These are phyloP conservation scores for Mortierella sp. DNA, from an alignment of 371 early-diverging fungal species.

Conservation along the genomic window DNA sequence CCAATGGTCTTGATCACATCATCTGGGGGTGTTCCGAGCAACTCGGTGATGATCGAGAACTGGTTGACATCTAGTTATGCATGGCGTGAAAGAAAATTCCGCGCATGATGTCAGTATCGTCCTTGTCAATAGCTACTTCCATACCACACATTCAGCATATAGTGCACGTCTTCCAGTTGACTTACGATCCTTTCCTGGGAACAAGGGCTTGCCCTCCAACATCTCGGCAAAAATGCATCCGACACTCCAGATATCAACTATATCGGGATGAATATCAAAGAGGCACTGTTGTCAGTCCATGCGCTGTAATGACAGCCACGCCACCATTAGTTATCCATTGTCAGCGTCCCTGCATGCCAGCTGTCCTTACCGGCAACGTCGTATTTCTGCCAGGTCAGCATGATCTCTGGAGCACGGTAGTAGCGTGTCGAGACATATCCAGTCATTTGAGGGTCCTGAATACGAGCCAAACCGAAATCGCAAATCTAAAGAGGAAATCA, in stretches of 20 bases:
- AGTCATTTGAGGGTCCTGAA: constrained; percentile 93
- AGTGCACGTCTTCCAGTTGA: constrained; percentile 19
- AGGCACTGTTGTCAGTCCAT: neutral
- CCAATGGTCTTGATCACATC: constrained; percentile 94
- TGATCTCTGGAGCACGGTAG: constrained; percentile 99
- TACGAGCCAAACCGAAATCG: constrained; percentile 97
- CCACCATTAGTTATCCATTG: neutral
- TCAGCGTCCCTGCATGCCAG: neutral
- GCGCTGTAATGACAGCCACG: neutral
- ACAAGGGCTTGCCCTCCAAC: constrained; percentile 95
- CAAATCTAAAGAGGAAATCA: constrained; percentile 76
- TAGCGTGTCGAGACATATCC: constrained; percentile 98
- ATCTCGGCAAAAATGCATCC: constrained; percentile 99
- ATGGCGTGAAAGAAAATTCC: neutral
- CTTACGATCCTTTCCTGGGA: constrained; percentile 97
- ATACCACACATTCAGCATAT: neutral
- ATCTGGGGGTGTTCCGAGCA: constrained; percentile 94
- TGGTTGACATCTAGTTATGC: constrained; percentile 84
- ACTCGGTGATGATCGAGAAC: constrained; percentile 93
- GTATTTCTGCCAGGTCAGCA: constrained; percentile 99
- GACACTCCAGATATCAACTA: constrained; percentile 99
- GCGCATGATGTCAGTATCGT: neutral
- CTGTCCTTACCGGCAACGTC: constrained; percentile 83
- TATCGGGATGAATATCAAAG: neutral
- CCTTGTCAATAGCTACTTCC: neutral